Evolutionary conservation across 2,329 filamentous ascomycete genomes (phyloP), one percentile per base, ranked within the genome.

Genomic region (Pezicula radicicola): DNA sequence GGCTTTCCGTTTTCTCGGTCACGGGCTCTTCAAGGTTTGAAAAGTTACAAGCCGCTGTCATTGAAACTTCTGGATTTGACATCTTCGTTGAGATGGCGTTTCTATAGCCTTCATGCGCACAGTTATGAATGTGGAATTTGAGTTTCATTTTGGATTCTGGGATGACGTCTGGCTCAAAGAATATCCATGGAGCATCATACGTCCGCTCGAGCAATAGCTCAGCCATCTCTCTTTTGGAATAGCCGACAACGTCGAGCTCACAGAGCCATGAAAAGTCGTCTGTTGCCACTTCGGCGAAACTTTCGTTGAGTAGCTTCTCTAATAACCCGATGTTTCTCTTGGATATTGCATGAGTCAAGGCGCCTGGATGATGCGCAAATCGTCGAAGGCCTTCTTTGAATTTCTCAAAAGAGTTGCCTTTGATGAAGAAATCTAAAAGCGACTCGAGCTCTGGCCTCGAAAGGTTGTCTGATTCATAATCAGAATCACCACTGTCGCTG

Each of bases 211-310:
- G 40, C 13, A 56, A 47, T 27, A 56, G 49, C 27, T 33, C 37
- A 10, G 55, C 55, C n/a, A 56, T 54, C 37, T 52, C 52, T n/a
- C 50, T 43, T 18, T 18, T 49, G 9, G 16, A 45, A 13, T 42
- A 54, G 3, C 49, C 49, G 27, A 44, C 37, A 9, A 50, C 41
- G 16, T 44, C n/a, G 13, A 56, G 52, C 27, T 56, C 55, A 10
- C 40, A 19, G 6, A 55, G 52, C 55, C 55, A 56, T 9, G 46
- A 46, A 19, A 50, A 56, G 12, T 56, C 52, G 27, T 6, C 19
- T 10, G 12, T 27, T 7, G 27, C 13, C 1, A 25, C 35, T 5
- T 9, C 33, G 15, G n/a, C 7, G 13, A 40, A 40, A 19, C 19
- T n/a, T n/a, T 40, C 19, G 37, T 40, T 13, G n/a, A 40, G 19